These are phyloP conservation scores for bread wheat (Triticum aestivum) DNA, from an alignment of 176 grass and related monocot genomes.

Conservation along the genomic window DNA sequence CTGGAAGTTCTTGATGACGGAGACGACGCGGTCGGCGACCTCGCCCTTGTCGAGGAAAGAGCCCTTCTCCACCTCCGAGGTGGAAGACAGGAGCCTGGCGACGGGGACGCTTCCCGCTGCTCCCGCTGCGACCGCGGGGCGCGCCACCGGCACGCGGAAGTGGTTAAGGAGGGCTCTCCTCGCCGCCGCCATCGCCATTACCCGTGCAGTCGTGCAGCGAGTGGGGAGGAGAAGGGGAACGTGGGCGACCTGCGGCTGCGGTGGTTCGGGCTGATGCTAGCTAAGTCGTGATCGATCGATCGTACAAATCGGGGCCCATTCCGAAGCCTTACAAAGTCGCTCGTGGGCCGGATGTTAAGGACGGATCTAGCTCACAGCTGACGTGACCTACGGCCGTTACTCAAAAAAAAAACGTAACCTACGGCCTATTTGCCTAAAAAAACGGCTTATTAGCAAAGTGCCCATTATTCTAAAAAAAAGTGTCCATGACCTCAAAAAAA, in stretches of 20 bases:
- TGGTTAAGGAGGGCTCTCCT: slow-evolving; percentile 66
- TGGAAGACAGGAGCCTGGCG: slow-evolving; percentile 46
- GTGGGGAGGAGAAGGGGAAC: slow-evolving; percentile 24
- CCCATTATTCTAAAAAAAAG: no score
- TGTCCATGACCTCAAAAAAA: no score
- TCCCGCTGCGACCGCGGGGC: background rate
- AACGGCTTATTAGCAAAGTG: no score
- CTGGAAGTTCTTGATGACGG: slow-evolving; percentile 80
- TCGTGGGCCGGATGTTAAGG: background rate
- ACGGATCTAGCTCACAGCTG: background rate
- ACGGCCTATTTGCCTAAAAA: no score
- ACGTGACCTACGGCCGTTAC: background rate
- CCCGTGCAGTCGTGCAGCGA: background rate
- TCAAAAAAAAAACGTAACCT: no score
- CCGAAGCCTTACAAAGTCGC: background rate
- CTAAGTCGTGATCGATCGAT: background rate
- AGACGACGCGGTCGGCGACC: slow-evolving; percentile 74
- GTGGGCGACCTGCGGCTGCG: background rate
- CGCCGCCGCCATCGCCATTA: slow-evolving; percentile 63
- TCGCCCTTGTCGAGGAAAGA: slow-evolving; percentile 84
- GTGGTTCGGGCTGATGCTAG: background rate
- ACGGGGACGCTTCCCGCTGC: slow-evolving; percentile 16
- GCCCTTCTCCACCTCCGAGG: slow-evolving; percentile 59
- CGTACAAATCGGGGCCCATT: background rate
- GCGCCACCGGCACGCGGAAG: slow-evolving; percentile 47